These are phyloP conservation scores for Paulownia fortunei DNA, from an alignment of 257 asterid genomes.

Conservation along the genomic window DNA sequence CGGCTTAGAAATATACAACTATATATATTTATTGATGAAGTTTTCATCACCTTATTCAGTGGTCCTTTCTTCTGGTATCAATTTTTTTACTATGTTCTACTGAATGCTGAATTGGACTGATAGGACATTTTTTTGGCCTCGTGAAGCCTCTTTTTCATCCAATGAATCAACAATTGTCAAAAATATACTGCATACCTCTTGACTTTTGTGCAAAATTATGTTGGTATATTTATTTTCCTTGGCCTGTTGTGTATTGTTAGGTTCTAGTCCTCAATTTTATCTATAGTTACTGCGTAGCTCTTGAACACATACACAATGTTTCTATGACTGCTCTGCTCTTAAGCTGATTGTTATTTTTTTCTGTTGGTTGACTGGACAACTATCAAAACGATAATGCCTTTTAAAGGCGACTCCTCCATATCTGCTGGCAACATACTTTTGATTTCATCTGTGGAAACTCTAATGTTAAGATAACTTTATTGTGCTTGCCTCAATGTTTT, in stretches of 20 bases:
- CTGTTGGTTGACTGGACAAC: not conserved
- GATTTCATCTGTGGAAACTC: not conserved
- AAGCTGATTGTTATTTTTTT: not conserved
- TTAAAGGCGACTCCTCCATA: not conserved
- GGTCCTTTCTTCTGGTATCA: not conserved
- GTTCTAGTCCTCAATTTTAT: not conserved
- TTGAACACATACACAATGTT: not conserved
- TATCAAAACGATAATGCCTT: not conserved
- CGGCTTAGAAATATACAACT: not conserved
- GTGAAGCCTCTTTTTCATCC: not conserved
- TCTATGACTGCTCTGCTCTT: not conserved
- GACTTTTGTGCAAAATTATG: not conserved
- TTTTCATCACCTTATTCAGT: not conserved
- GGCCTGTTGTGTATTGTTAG: not conserved
- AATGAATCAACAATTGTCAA: not conserved
- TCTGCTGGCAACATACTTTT: not conserved
- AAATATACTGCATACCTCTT: not conserved
- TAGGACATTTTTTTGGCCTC: not conserved
- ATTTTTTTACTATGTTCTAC: not conserved
- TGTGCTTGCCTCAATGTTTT: not conserved
- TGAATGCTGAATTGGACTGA: slow-evolving; percentile 4
- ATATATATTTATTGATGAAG: not conserved
- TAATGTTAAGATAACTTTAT: no score
- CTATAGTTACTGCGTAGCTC: not conserved
- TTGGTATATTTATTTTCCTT: not conserved